Conservation (phyloP, 176 grass and related monocot species). For the Carex kokanica region DNA sequence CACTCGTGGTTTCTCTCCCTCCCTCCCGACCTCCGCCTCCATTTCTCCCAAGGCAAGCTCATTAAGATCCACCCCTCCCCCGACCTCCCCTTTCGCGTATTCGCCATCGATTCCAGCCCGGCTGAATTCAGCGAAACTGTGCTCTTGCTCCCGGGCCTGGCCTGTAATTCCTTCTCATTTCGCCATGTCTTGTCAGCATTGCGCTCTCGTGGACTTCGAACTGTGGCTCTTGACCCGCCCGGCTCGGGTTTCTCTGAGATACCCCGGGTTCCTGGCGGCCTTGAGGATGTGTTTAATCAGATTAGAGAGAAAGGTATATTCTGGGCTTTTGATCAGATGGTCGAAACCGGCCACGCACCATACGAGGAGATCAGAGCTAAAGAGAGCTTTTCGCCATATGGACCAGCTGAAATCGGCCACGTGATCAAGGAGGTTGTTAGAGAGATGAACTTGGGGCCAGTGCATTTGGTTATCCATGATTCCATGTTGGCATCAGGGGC, state of each 20-base stretch:
- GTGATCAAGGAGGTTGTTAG: conserved; percentile 42
- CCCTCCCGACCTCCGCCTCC: conserved; percentile 30
- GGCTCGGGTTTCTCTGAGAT: conserved; percentile 54
- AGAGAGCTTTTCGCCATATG: conserved; percentile 28
- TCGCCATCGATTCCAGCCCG: conserved; percentile 40
- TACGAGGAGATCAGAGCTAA: conserved; percentile 38
- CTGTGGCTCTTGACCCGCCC: conserved; percentile 48
- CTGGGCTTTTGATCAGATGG: conserved; percentile 75
- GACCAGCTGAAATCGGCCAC: conserved; percentile 32
- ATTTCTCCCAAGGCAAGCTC: conserved; percentile 44
- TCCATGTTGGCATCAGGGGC: conserved; percentile 44
- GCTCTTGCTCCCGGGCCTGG: conserved; percentile 55
- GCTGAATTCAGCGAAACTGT: conserved; percentile 24
- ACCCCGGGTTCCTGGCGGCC: background rate
- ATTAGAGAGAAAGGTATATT: conserved; percentile 67
- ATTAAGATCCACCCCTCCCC: conserved; percentile 38
- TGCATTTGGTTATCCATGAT: conserved; percentile 81
- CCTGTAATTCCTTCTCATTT: conserved; percentile 67
- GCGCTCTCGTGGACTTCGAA: conserved; percentile 29
- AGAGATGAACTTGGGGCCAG: conserved; percentile 39
- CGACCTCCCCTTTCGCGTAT: conserved; percentile 31
- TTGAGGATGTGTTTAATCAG: conserved; percentile 36
- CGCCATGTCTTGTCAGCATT: conserved; percentile 39
- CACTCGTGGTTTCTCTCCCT: conserved; percentile 28
- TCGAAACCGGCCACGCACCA: conserved; percentile 61